These are phyloP conservation scores for Metschnikowia sp. DNA, from an alignment of 805 yeast genomes.

Conservation along the genomic window DNA sequence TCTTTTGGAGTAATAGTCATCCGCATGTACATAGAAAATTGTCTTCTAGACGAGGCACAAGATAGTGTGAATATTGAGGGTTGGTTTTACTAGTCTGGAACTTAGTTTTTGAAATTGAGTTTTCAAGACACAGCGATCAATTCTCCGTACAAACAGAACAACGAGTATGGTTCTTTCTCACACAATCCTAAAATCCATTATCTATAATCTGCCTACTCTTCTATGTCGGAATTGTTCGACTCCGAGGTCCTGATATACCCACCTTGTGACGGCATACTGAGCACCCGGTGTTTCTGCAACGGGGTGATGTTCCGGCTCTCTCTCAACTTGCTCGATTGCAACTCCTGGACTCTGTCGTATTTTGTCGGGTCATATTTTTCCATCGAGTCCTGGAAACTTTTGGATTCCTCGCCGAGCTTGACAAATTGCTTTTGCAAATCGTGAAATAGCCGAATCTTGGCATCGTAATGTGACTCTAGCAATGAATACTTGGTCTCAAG, in stretches of 20 bases:
- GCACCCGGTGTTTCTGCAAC: conserved; percentile 6
- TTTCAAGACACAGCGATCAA: no score
- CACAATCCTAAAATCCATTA: no score
- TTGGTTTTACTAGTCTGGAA: neutral
- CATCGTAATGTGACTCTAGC: conserved; percentile 22
- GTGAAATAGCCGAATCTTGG: conserved; percentile 23
- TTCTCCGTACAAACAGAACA: no score
- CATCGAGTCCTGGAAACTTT: conserved; percentile 6
- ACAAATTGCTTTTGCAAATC: conserved; percentile 22
- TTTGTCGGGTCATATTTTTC: conserved; percentile 1
- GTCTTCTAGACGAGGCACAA: no score
- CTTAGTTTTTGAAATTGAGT: no score
- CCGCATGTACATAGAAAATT: no score
- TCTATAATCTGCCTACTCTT: conserved; percentile 1
- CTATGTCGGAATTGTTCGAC: conserved; percentile 19
- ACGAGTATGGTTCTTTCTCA: no score
- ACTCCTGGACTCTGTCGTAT: conserved; percentile 20
- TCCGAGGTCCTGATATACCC: neutral
- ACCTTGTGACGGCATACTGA: conserved; percentile 12
- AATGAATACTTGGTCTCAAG: conserved; percentile 45
- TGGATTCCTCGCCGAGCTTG: conserved; percentile 17
- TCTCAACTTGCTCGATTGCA: conserved; percentile 22
- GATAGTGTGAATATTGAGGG: neutral
- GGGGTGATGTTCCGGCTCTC: conserved; percentile 8
- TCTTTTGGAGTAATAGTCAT: neutral